These are phyloP conservation scores for Aristolochia fimbriata DNA, from an alignment of 164 flowering plant genomes.

Conservation along the genomic window DNA sequence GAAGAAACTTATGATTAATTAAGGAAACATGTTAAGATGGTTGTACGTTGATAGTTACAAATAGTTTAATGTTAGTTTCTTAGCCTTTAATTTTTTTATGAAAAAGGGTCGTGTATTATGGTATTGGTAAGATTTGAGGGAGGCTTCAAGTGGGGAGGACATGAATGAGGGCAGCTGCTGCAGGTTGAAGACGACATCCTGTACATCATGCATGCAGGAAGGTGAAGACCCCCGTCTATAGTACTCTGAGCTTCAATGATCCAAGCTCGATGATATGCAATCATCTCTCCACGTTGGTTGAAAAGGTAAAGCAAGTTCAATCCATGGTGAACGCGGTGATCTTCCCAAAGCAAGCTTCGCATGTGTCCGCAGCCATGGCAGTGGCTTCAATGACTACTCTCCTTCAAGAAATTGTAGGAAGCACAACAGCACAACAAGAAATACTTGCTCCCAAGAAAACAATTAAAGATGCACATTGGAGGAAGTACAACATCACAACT, in stretches of 20 bases:
- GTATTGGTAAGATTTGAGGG: conserved; percentile 13
- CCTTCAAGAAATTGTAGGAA: conserved; percentile 54
- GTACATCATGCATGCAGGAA: background rate
- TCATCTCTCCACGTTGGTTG: conserved; percentile 44
- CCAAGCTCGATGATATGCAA: conserved; percentile 35
- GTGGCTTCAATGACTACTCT: conserved; percentile 29
- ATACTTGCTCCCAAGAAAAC: too few species aligned
- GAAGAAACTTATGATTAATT: too few species aligned
- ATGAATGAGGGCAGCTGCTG: background rate
- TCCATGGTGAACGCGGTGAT: conserved; percentile 28
- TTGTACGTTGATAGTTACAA: too few species aligned
- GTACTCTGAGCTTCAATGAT: too few species aligned
- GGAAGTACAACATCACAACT: too few species aligned
- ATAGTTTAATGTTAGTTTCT: too few species aligned
- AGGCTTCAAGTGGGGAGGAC: conserved; percentile 15
- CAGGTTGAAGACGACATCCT: conserved; percentile 22
- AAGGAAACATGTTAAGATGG: too few species aligned
- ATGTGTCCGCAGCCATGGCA: conserved; percentile 24
- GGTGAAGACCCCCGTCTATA: too few species aligned
- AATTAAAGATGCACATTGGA: too few species aligned
- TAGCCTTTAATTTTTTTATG: background rate
- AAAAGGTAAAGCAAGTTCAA: conserved; percentile 47
- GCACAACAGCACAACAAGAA: too few species aligned
- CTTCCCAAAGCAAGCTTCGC: conserved; percentile 18
- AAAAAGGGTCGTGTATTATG: conserved; percentile 2